phyloP scores from a whole-genome alignment of 805 yeast genomes.

The Zygosaccharomyces siamensis region DNA sequence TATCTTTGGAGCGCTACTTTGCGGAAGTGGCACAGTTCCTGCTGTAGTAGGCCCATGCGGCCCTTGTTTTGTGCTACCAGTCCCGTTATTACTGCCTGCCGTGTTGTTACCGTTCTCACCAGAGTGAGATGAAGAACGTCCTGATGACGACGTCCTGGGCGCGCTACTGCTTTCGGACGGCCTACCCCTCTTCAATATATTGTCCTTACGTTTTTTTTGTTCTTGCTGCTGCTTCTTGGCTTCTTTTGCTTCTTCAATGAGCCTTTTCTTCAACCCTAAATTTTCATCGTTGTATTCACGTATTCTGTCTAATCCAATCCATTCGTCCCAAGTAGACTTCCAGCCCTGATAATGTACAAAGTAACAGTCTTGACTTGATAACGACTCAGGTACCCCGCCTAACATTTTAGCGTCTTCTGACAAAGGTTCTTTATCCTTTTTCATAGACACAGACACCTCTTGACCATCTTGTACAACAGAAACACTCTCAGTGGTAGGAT shows the following conservation, averaged over 20 bases:
- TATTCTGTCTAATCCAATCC: slow-evolving; percentile 73
- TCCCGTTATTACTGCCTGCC: slow-evolving; percentile 27
- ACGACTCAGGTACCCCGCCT: slow-evolving; percentile 35
- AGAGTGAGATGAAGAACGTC: slow-evolving; percentile 1
- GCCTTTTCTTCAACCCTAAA: slow-evolving; percentile 53
- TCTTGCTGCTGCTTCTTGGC: slow-evolving; percentile 31
- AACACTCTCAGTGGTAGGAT: slow-evolving; percentile 42
- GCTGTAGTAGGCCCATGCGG: background rate
- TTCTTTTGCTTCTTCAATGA: slow-evolving; percentile 45
- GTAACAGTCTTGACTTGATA: slow-evolving; percentile 42
- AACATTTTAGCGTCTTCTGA: slow-evolving; percentile 13
- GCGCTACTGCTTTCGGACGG: slow-evolving; percentile 2
- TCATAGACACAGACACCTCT: slow-evolving; percentile 15
- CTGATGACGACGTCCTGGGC: background rate
- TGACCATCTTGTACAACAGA: slow-evolving; percentile 39
- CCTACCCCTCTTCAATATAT: slow-evolving; percentile 7
- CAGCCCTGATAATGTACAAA: slow-evolving; percentile 90
- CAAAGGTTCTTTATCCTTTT: slow-evolving; percentile 24
- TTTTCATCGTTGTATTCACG: slow-evolving; percentile 67
- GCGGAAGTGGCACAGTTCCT: slow-evolving; percentile 3
- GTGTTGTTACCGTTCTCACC: slow-evolving; percentile 2
- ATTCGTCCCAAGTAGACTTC: slow-evolving; percentile 95
- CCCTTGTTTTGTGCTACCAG: slow-evolving; percentile 35
- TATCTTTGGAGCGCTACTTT: slow-evolving; percentile 36
- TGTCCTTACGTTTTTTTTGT: slow-evolving; percentile 33